phyloP scores from a whole-genome alignment of 306 rosid genomes.

The Lathyrus sativus region DNA sequence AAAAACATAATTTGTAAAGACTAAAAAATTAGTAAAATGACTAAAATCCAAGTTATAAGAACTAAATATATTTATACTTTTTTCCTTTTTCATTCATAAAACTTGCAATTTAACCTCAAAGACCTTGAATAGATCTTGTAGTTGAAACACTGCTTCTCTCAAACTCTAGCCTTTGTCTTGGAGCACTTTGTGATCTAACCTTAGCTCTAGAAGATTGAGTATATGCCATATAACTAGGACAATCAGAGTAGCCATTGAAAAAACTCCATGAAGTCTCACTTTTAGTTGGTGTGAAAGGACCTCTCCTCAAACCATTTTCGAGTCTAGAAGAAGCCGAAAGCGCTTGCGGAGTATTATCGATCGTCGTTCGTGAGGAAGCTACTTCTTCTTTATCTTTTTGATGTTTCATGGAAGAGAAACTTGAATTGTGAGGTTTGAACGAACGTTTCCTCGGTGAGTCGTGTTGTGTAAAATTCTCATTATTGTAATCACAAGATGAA shows the following conservation, averaged over 20 bases:
- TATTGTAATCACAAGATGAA: slow-evolving; percentile 44
- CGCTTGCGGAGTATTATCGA: slow-evolving; percentile 69
- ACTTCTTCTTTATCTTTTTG: slow-evolving; percentile 55
- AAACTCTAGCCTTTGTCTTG: slow-evolving; percentile 82
- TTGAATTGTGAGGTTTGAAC: slow-evolving; percentile 46
- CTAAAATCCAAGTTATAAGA: not conserved
- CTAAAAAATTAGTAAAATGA: no score
- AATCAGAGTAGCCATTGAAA: slow-evolving; percentile 55
- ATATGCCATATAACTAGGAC: slow-evolving; percentile 89
- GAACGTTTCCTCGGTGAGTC: slow-evolving; percentile 66
- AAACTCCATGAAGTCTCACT: slow-evolving; percentile 77
- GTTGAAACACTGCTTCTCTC: slow-evolving; percentile 51
- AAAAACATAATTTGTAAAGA: no score
- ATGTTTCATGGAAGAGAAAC: slow-evolving; percentile 48
- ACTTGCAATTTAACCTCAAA: slow-evolving; percentile 53
- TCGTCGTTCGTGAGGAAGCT: slow-evolving; percentile 48
- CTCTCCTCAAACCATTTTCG: slow-evolving; percentile 61
- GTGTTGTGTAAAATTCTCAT: slow-evolving; percentile 34
- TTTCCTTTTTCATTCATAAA: slow-evolving; percentile 3
- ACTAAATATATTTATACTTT: not conserved
- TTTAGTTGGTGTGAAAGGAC: slow-evolving; percentile 70
- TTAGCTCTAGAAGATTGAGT: slow-evolving; percentile 86
- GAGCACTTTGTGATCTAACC: slow-evolving; percentile 93
- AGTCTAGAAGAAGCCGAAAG: slow-evolving; percentile 63
- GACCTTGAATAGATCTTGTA: slow-evolving; percentile 49